A percentile compares a stretch with the other conserved stretches of the same genome.
Evolutionary conservation across 2,329 filamentous ascomycete genomes (phyloP).

Genomic region (Penicillium sp.): DNA sequence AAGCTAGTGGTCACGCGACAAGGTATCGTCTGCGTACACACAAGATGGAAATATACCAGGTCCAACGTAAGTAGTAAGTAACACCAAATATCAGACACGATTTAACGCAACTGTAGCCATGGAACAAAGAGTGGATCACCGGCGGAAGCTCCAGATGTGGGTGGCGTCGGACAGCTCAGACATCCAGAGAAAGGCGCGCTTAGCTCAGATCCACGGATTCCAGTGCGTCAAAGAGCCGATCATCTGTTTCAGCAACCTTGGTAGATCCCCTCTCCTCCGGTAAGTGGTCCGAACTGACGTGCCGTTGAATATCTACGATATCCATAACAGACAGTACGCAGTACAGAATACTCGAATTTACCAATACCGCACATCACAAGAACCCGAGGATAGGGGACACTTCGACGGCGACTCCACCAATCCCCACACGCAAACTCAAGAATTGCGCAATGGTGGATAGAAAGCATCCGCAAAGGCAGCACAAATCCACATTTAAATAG

Average conservation of each 20-base stretch:
- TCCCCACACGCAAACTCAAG: slow-evolving; percentile 10
- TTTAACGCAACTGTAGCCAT: slow-evolving; percentile 8
- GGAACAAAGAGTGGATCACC: slow-evolving; percentile 9
- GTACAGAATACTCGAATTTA: not conserved
- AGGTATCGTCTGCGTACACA: not conserved
- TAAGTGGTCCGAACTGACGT: not conserved
- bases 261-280: too few species aligned
- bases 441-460: slow-evolving; percentile 4
- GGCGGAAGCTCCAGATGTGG: not conserved
- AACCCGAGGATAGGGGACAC: slow-evolving; percentile 5
- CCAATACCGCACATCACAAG: not conserved
- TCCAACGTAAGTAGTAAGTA: not conserved
- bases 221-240: not conserved
- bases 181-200: not conserved
- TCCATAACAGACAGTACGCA: too few species aligned
- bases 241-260: too few species aligned
- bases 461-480: slow-evolving; percentile 7
- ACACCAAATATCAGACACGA: slow-evolving; percentile 2
- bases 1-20: not conserved
- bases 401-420: not conserved
- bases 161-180: not conserved
- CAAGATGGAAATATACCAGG: not conserved
- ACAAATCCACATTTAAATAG: not conserved
- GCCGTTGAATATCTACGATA: too few species aligned
- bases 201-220: not conserved